Base-by-base conservation (phyloP, 2,329 filamentous ascomycete genomes). In the Penicillium sp. region DNA sequence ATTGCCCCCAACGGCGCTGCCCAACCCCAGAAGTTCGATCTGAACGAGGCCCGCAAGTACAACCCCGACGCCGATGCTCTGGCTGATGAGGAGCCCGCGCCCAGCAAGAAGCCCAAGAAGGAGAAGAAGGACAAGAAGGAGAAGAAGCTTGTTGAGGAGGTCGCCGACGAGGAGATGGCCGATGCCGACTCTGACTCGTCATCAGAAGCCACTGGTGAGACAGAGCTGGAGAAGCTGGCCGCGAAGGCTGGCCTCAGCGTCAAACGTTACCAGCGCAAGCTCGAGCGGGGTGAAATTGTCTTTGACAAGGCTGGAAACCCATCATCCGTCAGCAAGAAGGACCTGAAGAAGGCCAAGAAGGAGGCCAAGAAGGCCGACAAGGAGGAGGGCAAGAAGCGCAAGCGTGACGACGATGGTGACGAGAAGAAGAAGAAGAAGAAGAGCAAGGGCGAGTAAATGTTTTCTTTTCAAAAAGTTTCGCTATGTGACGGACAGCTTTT, bases 31-130 rank as follows among this genome's bases (percentile, higher is more conserved):
- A 95, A 95, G 74, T 76, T 72, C 54, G 88, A 91, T 56, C 79
- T 98, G 65, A 95, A 95, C 75, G 89, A 96, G 72, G 87, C 88
- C 9, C 82, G 89, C 67, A 93, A 92, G 73, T 98, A 98, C 80
- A 97, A 97, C 72, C 80, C 83, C 42, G 91, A 97, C 67, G 93
- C 89, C 46, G 93, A 98, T 72, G 92, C 90, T 56, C 76, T 96
- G 44, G 78, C 78, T 52, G 82, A 81, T 42, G 81, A 88, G 61
- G 85, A 48, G 28, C 27, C 81, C 12, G 68, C 74, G 55, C 59
- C 70, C 12, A 61, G 60, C 20, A 73, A 74, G 63, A 69, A 72
- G 55, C 56, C 62, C 20, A 73, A 74, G 63, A 69, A 72, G 55
- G 56, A 62, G 33, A 72, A 72, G 62, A 71, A 78, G 64, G 71